These are phyloP conservation scores for Cystofilobasidium ferigula DNA, from an alignment of 768 basidiomycete genomes.

Conservation along the genomic window DNA sequence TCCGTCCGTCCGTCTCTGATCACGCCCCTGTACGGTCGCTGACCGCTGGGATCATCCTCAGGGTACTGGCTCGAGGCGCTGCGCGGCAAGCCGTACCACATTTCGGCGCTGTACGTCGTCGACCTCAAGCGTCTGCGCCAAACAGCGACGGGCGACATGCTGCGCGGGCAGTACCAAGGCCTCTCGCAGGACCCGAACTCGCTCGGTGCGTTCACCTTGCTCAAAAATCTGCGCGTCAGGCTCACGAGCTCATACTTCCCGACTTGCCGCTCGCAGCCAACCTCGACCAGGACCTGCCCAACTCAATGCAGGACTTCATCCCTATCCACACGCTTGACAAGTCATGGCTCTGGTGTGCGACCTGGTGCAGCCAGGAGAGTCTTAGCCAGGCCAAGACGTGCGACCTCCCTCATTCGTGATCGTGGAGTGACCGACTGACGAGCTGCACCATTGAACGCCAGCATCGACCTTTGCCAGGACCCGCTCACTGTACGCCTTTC, in stretches of 20 bases:
- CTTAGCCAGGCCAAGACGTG: slow-evolving; percentile 40
- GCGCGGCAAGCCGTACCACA: slow-evolving; percentile 77
- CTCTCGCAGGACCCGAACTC: slow-evolving; percentile 91
- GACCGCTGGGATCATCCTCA: background rate
- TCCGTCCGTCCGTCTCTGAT: slow-evolving; percentile 18
- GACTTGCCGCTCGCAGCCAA: slow-evolving; percentile 6
- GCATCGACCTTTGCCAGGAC: slow-evolving; percentile 93
- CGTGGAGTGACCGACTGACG: background rate
- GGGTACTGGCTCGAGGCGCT: slow-evolving; percentile 64
- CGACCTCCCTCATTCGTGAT: slow-evolving; percentile 21
- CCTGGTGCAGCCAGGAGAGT: slow-evolving; percentile 65
- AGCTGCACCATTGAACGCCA: slow-evolving; percentile 45
- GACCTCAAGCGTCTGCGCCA: slow-evolving; percentile 89
- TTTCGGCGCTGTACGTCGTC: slow-evolving; percentile 94
- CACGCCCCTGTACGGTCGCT: background rate
- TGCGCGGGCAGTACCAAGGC: slow-evolving; percentile 69
- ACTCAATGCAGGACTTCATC: slow-evolving; percentile 81
- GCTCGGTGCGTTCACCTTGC: slow-evolving; percentile 62
- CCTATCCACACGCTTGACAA: slow-evolving; percentile 84
- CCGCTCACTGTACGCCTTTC: slow-evolving; percentile 64
- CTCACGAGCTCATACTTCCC: background rate
- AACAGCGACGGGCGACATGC: slow-evolving; percentile 48
- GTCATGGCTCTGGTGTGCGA: slow-evolving; percentile 99
- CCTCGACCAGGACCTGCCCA: slow-evolving; percentile 64
- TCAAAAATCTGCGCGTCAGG: slow-evolving; percentile 61